Evolutionary conservation across 371 early-diverging fungal species (phyloP).

Genomic region (Mucor saturninus): DNA sequence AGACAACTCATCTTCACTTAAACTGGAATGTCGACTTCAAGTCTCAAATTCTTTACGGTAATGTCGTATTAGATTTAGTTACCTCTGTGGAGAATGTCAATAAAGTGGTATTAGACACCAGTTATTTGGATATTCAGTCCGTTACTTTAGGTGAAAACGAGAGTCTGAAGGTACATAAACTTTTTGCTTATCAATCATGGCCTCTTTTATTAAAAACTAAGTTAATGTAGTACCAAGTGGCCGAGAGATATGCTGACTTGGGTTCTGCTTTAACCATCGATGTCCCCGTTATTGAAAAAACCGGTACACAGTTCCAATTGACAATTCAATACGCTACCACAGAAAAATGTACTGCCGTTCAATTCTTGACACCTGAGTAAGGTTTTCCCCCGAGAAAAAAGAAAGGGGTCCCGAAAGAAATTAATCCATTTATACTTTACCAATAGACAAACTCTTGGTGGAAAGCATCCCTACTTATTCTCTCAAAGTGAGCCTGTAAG

Average conservation of each 20-base stretch:
- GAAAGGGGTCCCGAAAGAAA: neutral
- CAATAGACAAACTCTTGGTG: constrained; percentile 88
- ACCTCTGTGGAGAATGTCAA: constrained; percentile 54
- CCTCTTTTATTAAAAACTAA: neutral
- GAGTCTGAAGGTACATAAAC: constrained; percentile 46
- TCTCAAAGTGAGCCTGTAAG: constrained; percentile 90
- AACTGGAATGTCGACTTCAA: constrained; percentile 80
- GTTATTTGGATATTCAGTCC: constrained; percentile 61
- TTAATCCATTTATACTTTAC: neutral
- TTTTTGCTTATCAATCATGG: no score
- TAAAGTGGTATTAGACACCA: constrained; percentile 82
- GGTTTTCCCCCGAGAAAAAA: no score
- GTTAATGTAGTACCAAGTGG: constrained; percentile 53
- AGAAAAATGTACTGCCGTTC: constrained; percentile 80
- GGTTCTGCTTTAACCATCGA: constrained; percentile 79
- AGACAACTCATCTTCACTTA: constrained; percentile 78
- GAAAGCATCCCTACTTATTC: constrained; percentile 92
- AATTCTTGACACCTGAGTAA: constrained; percentile 81
- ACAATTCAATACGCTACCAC: constrained; percentile 84
- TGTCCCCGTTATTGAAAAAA: constrained; percentile 43
- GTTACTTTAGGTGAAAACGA: constrained; percentile 43
- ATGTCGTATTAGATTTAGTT: constrained; percentile 62
- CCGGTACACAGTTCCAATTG: constrained; percentile 57
- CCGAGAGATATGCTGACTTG: constrained; percentile 63
- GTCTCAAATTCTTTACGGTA: constrained; percentile 66